These are phyloP conservation scores for Dentipellis fragilis DNA, from an alignment of 768 basidiomycete species.

Conservation along the genomic window DNA sequence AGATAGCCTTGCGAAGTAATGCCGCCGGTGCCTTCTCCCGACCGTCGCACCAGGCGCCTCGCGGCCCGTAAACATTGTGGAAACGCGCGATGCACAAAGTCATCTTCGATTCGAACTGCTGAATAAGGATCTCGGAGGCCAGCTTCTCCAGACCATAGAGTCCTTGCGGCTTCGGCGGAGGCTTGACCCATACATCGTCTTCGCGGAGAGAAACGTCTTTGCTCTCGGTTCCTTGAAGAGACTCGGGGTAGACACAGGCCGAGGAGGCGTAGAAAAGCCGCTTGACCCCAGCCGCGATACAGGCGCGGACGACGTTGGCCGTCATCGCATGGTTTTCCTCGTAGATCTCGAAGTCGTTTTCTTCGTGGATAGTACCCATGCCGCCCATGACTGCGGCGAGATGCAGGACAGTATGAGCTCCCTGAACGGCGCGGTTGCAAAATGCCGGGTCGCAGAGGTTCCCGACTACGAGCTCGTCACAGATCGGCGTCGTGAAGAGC, in stretches of 20 bases:
- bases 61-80: slow-evolving; percentile 50
- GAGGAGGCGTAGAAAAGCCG: slow-evolving; percentile 47
- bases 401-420: slow-evolving; percentile 37
- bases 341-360: slow-evolving; percentile 41
- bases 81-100: slow-evolving; percentile 41
- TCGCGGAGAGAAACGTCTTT: slow-evolving; percentile 37
- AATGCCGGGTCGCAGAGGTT: slow-evolving; percentile 35
- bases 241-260: slow-evolving; percentile 46
- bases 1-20: slow-evolving; percentile 41
- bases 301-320: slow-evolving; percentile 32
- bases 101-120: slow-evolving; percentile 22
- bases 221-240: slow-evolving; percentile 24
- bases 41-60: slow-evolving; percentile 42
- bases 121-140: slow-evolving; percentile 34
- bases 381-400: slow-evolving; percentile 57
- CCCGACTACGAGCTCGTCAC: slow-evolving; percentile 31
- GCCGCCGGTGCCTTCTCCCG: slow-evolving; percentile 53
- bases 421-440: slow-evolving; percentile 28
- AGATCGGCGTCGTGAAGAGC: slow-evolving; percentile 14
- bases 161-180: slow-evolving; percentile 36
- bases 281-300: slow-evolving; percentile 27
- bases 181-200: slow-evolving; percentile 30
- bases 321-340: slow-evolving; percentile 41
- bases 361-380: slow-evolving; percentile 49
- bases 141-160: slow-evolving; percentile 55